phyloP scores from a whole-genome alignment of 2,329 filamentous ascomycete genomes.

The Ophiostoma quercus region DNA sequence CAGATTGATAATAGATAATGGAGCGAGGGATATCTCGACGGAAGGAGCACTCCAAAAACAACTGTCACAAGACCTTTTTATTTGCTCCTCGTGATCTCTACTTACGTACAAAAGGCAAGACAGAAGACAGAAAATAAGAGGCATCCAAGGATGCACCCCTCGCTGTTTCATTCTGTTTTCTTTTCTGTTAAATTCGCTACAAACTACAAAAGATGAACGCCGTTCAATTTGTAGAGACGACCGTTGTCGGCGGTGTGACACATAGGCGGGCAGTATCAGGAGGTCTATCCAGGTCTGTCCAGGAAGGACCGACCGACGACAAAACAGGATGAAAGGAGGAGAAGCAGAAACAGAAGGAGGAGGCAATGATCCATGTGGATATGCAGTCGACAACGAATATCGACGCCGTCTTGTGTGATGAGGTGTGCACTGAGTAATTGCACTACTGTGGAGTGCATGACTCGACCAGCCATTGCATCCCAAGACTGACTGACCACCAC shows the following conservation, averaged over 20 bases:
- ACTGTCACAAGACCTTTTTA: background rate
- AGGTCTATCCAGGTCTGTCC: no score
- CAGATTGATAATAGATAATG: background rate
- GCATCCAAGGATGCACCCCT: background rate
- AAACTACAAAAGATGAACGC: background rate
- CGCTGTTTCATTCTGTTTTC: background rate
- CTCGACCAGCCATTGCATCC: background rate
- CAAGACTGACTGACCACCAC: no score
- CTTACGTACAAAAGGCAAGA: no score
- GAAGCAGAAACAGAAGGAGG: background rate
- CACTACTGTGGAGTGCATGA: background rate
- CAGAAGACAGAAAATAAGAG: background rate
- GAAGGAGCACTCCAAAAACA: background rate
- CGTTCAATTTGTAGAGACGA: background rate
- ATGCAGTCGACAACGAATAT: background rate
- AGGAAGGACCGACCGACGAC: background rate
- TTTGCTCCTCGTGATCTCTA: no score
- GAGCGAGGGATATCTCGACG: background rate
- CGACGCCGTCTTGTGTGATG: background rate
- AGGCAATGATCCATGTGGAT: constrained; percentile 2
- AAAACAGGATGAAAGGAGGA: background rate
- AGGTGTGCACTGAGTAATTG: background rate
- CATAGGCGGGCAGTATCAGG: background rate
- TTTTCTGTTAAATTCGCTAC: background rate
- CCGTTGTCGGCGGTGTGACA: constrained; percentile 7